Percentiles rank a stretch among this genome's conserved stretches.
These are phyloP conservation scores for Yarrowia galli DNA, from an alignment of 1,139 yeast genomes.

Conservation along the genomic window DNA sequence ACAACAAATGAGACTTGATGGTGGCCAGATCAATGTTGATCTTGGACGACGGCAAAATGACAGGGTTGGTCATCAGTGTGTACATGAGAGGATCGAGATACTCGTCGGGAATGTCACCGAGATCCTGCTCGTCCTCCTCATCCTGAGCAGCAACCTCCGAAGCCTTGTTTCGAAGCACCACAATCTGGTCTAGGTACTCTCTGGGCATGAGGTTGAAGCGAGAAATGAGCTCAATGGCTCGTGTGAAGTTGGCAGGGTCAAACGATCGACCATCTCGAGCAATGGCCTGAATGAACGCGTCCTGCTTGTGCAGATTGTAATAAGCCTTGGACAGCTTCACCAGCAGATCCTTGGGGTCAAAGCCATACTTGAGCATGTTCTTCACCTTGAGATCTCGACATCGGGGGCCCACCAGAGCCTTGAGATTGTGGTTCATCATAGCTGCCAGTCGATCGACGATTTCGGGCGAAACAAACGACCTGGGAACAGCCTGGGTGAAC, in stretches of 20 bases:
- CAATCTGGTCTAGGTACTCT: constrained; percentile 61
- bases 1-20: constrained; percentile 88
- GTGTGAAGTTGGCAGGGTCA: constrained; percentile 65
- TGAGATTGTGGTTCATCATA: constrained; percentile 91
- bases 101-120: constrained; percentile 96
- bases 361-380: constrained; percentile 82
- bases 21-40: constrained; percentile 88
- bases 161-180: constrained; percentile 67
- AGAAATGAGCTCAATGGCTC: constrained; percentile 72
- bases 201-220: constrained; percentile 62
- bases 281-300: constrained; percentile 76
- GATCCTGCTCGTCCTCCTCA: constrained; percentile 83
- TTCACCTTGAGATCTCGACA: constrained; percentile 87
- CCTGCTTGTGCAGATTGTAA: constrained; percentile 69
- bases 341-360: constrained; percentile 78
- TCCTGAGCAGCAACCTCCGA: constrained; percentile 62
- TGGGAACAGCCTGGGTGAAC: constrained; percentile 86
- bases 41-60: constrained; percentile 83
- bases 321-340: constrained; percentile 76
- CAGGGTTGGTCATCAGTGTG: constrained; percentile 95
- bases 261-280: constrained; percentile 93
- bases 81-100: constrained; percentile 96
- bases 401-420: constrained; percentile 92
- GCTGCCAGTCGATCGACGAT: constrained; percentile 93
- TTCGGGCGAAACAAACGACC: constrained; percentile 85